phyloP scores from a whole-genome alignment of 208 protist species.

The Zelonia costaricensis region DNA sequence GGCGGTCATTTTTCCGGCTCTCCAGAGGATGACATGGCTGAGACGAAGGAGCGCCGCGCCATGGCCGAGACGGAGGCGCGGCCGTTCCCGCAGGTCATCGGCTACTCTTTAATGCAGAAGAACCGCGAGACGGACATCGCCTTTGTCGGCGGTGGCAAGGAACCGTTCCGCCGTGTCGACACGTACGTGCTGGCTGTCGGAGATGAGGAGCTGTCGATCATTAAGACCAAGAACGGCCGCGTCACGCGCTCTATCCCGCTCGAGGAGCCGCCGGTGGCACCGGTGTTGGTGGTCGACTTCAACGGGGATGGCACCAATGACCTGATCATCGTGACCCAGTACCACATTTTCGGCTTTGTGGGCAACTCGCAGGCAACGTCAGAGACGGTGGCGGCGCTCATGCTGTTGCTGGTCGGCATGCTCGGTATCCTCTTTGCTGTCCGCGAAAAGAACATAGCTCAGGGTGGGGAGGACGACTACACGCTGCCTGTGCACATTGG shows the following conservation, averaged over 20 bases:
- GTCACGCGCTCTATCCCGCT: conserved; percentile 64
- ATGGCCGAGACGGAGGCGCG: conserved; percentile 27
- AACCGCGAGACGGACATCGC: conserved; percentile 47
- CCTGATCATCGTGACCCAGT: conserved; percentile 71
- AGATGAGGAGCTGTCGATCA: conserved; percentile 49
- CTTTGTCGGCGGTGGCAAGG: conserved; percentile 42
- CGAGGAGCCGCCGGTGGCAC: conserved; percentile 55
- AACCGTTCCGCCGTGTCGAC: conserved; percentile 55
- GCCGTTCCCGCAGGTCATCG: conserved; percentile 68
- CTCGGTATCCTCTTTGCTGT: conserved; percentile 71
- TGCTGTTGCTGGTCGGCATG: conserved; percentile 72
- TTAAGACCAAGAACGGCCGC: conserved; percentile 67
- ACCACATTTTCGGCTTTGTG: conserved; percentile 75
- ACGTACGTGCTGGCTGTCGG: conserved; percentile 87
- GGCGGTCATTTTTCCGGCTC: conserved; percentile 44
- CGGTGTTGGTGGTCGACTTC: conserved; percentile 82
- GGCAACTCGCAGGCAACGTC: conserved; percentile 61
- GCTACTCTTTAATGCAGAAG: conserved; percentile 66
- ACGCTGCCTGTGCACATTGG: conserved; percentile 29
- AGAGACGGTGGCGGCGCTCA: conserved; percentile 64
- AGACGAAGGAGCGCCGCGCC: conserved; percentile 9
- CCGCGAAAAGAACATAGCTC: conserved; percentile 30
- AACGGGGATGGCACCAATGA: conserved; percentile 90
- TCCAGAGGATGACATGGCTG: conserved; percentile 32
- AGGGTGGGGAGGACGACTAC: conserved; percentile 34